phyloP scores from a whole-genome alignment of 305 asterid species.

The Rubia tinctorum region DNA sequence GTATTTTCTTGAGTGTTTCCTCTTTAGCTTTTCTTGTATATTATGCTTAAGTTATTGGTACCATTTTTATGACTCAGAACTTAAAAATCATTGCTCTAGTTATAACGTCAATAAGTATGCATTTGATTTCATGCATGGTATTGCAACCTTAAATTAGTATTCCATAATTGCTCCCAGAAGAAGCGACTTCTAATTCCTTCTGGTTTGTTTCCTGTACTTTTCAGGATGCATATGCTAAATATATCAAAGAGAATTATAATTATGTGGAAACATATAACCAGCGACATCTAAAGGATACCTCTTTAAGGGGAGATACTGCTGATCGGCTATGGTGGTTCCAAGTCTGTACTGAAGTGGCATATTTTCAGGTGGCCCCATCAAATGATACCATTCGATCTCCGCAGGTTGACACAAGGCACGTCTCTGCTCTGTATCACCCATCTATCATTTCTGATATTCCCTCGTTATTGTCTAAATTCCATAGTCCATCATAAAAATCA shows the following conservation, averaged over 20 bases:
- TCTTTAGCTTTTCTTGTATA: neutral
- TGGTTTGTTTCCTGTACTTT: conserved; percentile 20
- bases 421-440: conserved; percentile 6
- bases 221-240: conserved; percentile 90
- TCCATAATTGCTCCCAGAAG: neutral
- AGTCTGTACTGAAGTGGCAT: conserved; percentile 98
- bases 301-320: conserved; percentile 35
- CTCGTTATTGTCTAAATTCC: neutral
- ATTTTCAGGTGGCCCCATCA: conserved; percentile 93
- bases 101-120: neutral
- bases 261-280: conserved; percentile 69
- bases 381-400: conserved; percentile 93
- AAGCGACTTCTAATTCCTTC: conserved; percentile 8
- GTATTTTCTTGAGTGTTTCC: neutral
- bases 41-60: neutral
- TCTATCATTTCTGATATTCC: neutral
- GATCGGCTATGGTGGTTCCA: conserved; percentile 99
- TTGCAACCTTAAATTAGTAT: neutral
- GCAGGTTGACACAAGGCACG: conserved; percentile 68
- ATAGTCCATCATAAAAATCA: conserved; percentile 13
- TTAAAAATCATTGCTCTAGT: neutral
- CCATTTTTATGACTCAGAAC: neutral
- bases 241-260: conserved; percentile 59
- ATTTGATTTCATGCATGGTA: neutral
- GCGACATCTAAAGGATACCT: conserved; percentile 55